phyloP scores from a whole-genome alignment of 2,329 filamentous ascomycete genomes.

The Rhytidhysteron rufulum region DNA sequence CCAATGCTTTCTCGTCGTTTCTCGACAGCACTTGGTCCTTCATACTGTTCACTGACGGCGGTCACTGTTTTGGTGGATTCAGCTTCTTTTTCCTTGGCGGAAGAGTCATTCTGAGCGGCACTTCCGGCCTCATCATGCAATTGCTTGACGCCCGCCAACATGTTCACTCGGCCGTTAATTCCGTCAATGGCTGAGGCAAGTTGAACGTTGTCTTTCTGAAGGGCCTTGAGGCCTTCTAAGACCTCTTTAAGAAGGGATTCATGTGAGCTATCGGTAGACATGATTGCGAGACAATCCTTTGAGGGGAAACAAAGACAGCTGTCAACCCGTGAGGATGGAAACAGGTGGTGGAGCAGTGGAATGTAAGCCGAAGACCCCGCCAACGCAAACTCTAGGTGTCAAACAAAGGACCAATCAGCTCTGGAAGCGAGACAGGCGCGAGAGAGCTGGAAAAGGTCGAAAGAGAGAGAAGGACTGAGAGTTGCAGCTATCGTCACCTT shows the following conservation, averaged over 20 bases:
- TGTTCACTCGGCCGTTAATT: slow-evolving; percentile 60
- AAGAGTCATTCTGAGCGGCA: slow-evolving; percentile 12
- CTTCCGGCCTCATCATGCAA: slow-evolving; percentile 47
- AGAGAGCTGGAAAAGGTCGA: too few species aligned
- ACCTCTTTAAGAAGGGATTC: slow-evolving; percentile 51
- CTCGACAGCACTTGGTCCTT: slow-evolving; percentile 25
- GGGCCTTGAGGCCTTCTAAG: slow-evolving; percentile 50
- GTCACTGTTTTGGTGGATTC: slow-evolving; percentile 31
- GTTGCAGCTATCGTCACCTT: too few species aligned
- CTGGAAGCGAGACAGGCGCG: too few species aligned
- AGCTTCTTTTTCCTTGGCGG: slow-evolving; percentile 29
- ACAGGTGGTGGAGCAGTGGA: neutral
- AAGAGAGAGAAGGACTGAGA: too few species aligned
- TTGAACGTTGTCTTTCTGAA: slow-evolving; percentile 54
- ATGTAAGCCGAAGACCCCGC: slow-evolving; percentile 3
- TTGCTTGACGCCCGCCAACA: slow-evolving; percentile 56
- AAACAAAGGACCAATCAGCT: slow-evolving; percentile 11
- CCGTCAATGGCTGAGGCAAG: slow-evolving; percentile 56
- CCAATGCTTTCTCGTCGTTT: slow-evolving; percentile 40
- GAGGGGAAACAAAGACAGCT: slow-evolving; percentile 5
- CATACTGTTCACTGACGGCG: slow-evolving; percentile 39
- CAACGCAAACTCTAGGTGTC: neutral
- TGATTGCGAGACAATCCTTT: slow-evolving; percentile 1
- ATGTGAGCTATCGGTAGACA: slow-evolving; percentile 19
- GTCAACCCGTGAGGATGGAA: slow-evolving; percentile 1